Evolutionary conservation across 139 green algal genomes (phyloP).

Genomic region (Gonium pectorale): DNA sequence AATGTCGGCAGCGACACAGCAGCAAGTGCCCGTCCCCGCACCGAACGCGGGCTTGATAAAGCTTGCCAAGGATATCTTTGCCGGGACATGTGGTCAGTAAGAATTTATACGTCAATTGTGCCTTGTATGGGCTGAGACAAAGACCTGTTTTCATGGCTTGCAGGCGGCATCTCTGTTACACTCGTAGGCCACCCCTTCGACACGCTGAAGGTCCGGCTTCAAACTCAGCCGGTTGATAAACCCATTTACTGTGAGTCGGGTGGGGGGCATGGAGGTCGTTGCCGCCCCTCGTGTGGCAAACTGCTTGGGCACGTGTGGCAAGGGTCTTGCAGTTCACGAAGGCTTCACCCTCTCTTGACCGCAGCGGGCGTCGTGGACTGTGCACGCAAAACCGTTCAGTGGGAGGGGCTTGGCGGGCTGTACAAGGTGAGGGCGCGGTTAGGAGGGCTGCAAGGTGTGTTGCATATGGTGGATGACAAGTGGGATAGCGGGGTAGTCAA

Average conservation of each 20-base stretch:
- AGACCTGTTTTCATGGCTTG: background rate
- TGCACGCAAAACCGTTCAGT: constrained; percentile 91
- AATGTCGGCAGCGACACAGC: constrained; percentile 11
- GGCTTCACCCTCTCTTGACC: background rate
- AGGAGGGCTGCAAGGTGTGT: background rate
- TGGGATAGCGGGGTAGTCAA: no score
- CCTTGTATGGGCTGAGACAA: no score
- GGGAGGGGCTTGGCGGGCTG: constrained; percentile 88
- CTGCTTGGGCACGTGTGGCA: no score
- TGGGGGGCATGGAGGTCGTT: background rate
- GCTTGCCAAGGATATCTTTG: constrained; percentile 80
- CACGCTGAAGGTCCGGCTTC: constrained; percentile 93
- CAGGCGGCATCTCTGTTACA: constrained; percentile 92
- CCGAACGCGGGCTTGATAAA: constrained; percentile 48
- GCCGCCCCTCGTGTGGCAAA: no score
- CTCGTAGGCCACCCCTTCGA: constrained; percentile 92
- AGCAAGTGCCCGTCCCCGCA: background rate
- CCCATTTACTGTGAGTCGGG: constrained; percentile 88
- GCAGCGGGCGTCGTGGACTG: constrained; percentile 90
- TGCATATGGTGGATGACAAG: no score
- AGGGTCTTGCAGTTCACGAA: no score
- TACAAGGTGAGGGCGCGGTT: constrained; percentile 87
- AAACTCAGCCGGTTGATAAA: constrained; percentile 88
- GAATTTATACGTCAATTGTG: no score
- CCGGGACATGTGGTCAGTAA: constrained; percentile 78